Conservation (phyloP, 1,139 yeast species). For the Zygosaccharomyces sapae region DNA sequence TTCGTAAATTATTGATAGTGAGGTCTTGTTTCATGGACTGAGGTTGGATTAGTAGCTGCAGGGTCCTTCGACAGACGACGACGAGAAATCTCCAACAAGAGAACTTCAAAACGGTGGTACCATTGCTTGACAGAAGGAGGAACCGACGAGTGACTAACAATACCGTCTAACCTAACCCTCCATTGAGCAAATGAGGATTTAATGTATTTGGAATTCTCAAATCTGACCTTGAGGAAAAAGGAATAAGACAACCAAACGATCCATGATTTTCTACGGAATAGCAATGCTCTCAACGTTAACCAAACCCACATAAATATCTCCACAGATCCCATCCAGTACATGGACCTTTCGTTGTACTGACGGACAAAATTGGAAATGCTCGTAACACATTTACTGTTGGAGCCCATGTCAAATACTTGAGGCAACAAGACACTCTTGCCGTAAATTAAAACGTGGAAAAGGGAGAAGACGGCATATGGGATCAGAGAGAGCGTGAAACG, state of each 20-base stretch:
- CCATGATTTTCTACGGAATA: slow-evolving; percentile 65
- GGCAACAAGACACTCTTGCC: slow-evolving; percentile 66
- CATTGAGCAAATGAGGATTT: slow-evolving; percentile 64
- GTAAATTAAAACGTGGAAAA: slow-evolving; percentile 71
- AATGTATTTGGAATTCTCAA: slow-evolving; percentile 70
- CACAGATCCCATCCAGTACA: slow-evolving; percentile 64
- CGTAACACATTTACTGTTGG: slow-evolving; percentile 37
- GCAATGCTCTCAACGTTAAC: slow-evolving; percentile 48
- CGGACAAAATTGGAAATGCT: slow-evolving; percentile 53
- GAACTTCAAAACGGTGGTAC: slow-evolving; percentile 57
- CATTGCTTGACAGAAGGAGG: slow-evolving; percentile 55
- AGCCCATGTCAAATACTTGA: slow-evolving; percentile 47
- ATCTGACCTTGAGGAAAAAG: slow-evolving; percentile 71
- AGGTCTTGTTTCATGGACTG: neutral
- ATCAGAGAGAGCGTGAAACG: slow-evolving; percentile 52
- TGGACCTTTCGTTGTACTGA: slow-evolving; percentile 63
- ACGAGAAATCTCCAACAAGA: slow-evolving; percentile 23
- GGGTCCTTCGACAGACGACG: slow-evolving; percentile 20
- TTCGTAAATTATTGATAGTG: neutral
- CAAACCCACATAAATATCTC: slow-evolving; percentile 58
- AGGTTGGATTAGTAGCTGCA: slow-evolving; percentile 7
- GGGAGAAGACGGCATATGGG: slow-evolving; percentile 65
- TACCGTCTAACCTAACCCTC: slow-evolving; percentile 69
- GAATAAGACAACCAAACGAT: slow-evolving; percentile 55
- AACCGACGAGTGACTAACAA: slow-evolving; percentile 52